phyloP scores from a whole-genome alignment of 2,329 filamentous ascomycete species.

The Tolypocladium pustulatum region DNA sequence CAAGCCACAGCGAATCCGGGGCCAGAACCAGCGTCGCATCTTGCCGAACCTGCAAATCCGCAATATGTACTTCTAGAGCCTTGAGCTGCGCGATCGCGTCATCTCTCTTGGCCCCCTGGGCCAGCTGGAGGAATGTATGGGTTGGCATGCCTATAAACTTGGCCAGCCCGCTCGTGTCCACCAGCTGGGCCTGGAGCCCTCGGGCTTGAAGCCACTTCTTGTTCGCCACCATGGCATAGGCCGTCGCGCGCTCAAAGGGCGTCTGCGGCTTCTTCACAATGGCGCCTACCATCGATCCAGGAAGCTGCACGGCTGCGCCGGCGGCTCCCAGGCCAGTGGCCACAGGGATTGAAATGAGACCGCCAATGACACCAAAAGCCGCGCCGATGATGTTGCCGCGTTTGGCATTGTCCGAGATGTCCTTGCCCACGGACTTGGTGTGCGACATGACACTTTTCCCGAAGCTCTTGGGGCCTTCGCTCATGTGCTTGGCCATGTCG shows the following conservation, averaged over 20 bases:
- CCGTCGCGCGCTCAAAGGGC: slow-evolving; percentile 27
- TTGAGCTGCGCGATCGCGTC: slow-evolving; percentile 11
- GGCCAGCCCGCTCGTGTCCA: slow-evolving; percentile 21
- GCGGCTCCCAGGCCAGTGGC: slow-evolving; percentile 24
- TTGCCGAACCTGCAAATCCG: slow-evolving; percentile 16
- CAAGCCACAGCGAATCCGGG: slow-evolving; percentile 23
- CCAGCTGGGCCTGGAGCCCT: slow-evolving; percentile 24
- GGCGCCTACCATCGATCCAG: slow-evolving; percentile 20
- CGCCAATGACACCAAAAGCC: slow-evolving; percentile 23
- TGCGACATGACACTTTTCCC: slow-evolving; percentile 25
- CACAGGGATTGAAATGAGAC: slow-evolving; percentile 27
- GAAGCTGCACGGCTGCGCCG: slow-evolving; percentile 22
- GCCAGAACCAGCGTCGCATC: slow-evolving; percentile 14
- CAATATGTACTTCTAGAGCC: slow-evolving; percentile 16
- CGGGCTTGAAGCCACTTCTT: slow-evolving; percentile 29
- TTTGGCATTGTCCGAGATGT: slow-evolving; percentile 24
- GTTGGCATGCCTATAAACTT: slow-evolving; percentile 17
- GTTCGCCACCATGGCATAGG: slow-evolving; percentile 31
- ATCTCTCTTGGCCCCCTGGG: slow-evolving; percentile 10
- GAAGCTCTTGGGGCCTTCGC: slow-evolving; percentile 22
- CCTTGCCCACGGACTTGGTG: slow-evolving; percentile 23
- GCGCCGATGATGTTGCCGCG: slow-evolving; percentile 29
- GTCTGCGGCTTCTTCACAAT: slow-evolving; percentile 27
- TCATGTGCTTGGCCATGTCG: slow-evolving; percentile 26
- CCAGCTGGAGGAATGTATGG: slow-evolving; percentile 29